Base-by-base conservation (phyloP, 192 early-diverging fungal species). In the Chytriomyces sp. region DNA sequence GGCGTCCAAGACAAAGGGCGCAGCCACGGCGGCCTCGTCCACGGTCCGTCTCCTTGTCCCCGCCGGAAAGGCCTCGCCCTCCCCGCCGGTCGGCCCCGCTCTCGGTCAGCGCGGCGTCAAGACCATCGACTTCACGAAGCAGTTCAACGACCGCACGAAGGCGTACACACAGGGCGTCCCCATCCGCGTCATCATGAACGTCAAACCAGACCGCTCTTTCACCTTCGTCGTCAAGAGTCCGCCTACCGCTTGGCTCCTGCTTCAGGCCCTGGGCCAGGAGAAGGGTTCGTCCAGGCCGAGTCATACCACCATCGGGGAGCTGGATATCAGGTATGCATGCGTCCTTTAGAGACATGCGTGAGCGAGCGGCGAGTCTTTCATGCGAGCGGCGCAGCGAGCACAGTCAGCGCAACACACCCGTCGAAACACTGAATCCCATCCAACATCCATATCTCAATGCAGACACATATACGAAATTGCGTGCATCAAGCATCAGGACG, bases 101-200 rank as follows among this genome's bases (percentile, higher is more conserved):
- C 89, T 99, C 17, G 96, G 96, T 78, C 93, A 94, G 75, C 91
- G 94, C 44, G 96, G 96, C 77, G 92, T 99, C 56, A 97, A 97
- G 79, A 90, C 93, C 38, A 97, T 99, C 86, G 96, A 99, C 78
- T 99, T 99, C 78, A 96, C 94, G 83, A 96, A 96, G 83, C 90
- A 90, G 75, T 99, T 99, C 84, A 99, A 85, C 84, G 96, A 97
- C 81, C 86, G 89, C 36, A 96, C 96, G 65, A 96, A 96, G 79
- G 82, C 94, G 63, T 81, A 90, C 77, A 78, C 86, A 26, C 75
- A 84, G 33, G 91, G 90, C 22, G 93, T 93, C 26, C 96, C 95
- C 38, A 88, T 94, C 49, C 91, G 93, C 0, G 90, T 91, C 6
- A 78, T 86, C 28, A 93, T 99, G 74, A 89, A 81, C 49, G 90